Base-by-base conservation (phyloP, 805 yeast genomes). In the Candida hungchunana region DNA sequence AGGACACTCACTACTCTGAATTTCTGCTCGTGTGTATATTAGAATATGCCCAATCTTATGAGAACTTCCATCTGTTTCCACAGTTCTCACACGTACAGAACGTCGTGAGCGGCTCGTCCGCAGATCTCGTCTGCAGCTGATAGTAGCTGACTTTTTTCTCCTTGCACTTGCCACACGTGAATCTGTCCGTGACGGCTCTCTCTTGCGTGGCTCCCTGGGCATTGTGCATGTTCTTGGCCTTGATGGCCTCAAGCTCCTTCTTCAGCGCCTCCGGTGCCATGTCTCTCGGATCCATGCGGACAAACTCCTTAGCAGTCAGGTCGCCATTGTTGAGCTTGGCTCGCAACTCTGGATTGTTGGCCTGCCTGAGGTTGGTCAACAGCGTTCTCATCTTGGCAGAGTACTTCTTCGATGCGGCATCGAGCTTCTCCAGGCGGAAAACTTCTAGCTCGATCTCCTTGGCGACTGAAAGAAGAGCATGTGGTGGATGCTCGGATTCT, bases 71-170 rank as follows among this genome's bases (percentile, higher is more conserved):
- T 62, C 97, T 77, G 57, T 93, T 87, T 44, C 97, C 97, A 67
- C 98, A 93, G 47, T 77, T 86, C 55, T 89, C 97, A 67, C 98
- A 93, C 4, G 96, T 89, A 68, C 98, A 93, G 59, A 93, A 93
- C 1, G 98, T 93, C 7, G 98, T 93, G 54, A 93, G 74, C 41
- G 98, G 98, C 64, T 93, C 98, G 76, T 93, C 98, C 14, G 98
- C 98, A 39, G 96, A 85, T 63, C 98, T 74, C 22, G 98, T 93
- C 69, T 93, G 98, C 82, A 93, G 75, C 66, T 93, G 98, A 63
- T 89, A 90, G 61, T 93, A 93, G 50, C 95, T 83, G 27, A 93
- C 98, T 68, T 87, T 88, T 72, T 89, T 88, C 60, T 88, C 90
- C 64, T 90, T 93, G 75, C 98, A 93, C 62, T 90, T 93, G 33